Evolutionary conservation across 306 rosid species (phyloP).

Genomic region (Malus domestica): ASM211411v1 NC_041804.1:25323001-25323500

Average conservation of each 20-base stretch:
- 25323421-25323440: no score
- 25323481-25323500: no score
- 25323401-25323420: background rate
- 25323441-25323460: no score
- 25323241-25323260: background rate
- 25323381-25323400: slow-evolving; percentile 30
- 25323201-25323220: background rate
- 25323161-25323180: slow-evolving; percentile 35
- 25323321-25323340: background rate
- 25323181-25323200: background rate
- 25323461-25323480: no score
- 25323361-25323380: slow-evolving; percentile 13
- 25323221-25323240: background rate
- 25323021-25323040: slow-evolving; percentile 40
- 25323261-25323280: background rate
- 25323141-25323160: slow-evolving; percentile 71
- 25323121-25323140: slow-evolving; percentile 46
- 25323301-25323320: background rate
- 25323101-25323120: slow-evolving; percentile 37
- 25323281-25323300: background rate
- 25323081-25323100: slow-evolving; percentile 69
- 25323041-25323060: slow-evolving; percentile 26
- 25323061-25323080: slow-evolving; percentile 36
- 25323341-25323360: background rate
- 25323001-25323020: slow-evolving; percentile 38